These are phyloP conservation scores for Orbilia brochopaga DNA, from an alignment of 2,329 filamentous ascomycete genomes.

Conservation along the genomic window DNA sequence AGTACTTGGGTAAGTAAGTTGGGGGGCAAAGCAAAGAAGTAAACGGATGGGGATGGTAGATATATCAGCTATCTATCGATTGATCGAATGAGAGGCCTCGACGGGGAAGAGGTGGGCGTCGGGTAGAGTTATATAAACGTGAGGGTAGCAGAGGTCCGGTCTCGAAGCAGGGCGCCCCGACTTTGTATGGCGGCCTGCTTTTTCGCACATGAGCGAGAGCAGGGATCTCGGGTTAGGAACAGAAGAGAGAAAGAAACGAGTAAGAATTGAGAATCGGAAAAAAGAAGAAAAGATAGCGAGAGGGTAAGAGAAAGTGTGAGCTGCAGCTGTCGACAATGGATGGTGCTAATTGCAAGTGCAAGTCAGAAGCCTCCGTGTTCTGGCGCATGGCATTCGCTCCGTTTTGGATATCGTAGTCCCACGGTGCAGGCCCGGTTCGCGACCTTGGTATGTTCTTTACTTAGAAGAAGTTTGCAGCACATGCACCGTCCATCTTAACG, in stretches of 20 bases:
- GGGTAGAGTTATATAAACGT: constrained; percentile 28
- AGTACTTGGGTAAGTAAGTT: no score
- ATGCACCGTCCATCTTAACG: background rate
- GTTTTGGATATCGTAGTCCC: constrained; percentile 30
- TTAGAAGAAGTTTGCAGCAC: constrained; percentile 21
- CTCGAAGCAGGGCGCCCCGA: background rate
- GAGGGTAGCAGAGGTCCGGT: no score
- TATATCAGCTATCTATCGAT: background rate
- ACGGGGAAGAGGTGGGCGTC: constrained; percentile 18
- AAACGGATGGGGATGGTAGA: no score
- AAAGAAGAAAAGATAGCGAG: constrained; percentile 15
- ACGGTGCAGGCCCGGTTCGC: constrained; percentile 41
- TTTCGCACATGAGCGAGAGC: constrained; percentile 2
- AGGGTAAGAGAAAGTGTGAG: constrained; percentile 8
- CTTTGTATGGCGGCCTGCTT: no score
- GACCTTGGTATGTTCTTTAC: constrained; percentile 25
- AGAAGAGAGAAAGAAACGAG: constrained; percentile 19
- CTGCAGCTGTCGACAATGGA: constrained; percentile 33
- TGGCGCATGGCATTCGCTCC: constrained; percentile 45
- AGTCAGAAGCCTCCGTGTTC: constrained; percentile 36
- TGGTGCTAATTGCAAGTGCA: constrained; percentile 5
- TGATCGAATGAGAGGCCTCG: constrained; percentile 3
- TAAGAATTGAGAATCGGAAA: constrained; percentile 8
- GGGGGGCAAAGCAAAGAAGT: no score
- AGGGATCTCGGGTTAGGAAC: constrained; percentile 12